Evolutionary conservation across 2,329 filamentous ascomycete species (phyloP).

Genomic region (Penicillium sp.): DNA sequence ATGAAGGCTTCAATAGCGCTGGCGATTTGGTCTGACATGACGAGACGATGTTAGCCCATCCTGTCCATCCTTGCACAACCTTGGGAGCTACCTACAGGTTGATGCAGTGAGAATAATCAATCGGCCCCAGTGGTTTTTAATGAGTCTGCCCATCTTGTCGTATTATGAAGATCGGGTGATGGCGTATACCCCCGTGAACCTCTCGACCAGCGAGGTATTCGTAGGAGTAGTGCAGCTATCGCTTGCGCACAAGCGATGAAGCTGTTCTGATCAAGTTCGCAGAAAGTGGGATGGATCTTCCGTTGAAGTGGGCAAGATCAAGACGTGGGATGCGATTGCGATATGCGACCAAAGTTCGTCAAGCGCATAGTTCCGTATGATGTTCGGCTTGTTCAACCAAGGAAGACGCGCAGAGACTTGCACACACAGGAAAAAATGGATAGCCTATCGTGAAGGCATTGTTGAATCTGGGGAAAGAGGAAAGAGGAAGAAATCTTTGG

Average conservation of each 20-base stretch:
- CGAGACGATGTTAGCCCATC: neutral
- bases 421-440: neutral
- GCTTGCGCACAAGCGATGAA: slow-evolving; percentile 7
- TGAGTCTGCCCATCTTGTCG: slow-evolving; percentile 80
- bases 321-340: no score
- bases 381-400: neutral
- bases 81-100: slow-evolving; percentile 57
- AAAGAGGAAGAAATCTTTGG: neutral
- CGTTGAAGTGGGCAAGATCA: no score
- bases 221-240: neutral
- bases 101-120: slow-evolving; percentile 87
- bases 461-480: neutral
- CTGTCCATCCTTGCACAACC: slow-evolving; percentile 1
- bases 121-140: slow-evolving; percentile 99
- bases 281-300: no score
- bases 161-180: slow-evolving; percentile 4
- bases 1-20: slow-evolving; percentile 86
- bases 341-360: slow-evolving; percentile 1
- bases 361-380: neutral
- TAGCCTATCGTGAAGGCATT: neutral
- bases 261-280: neutral
- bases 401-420: neutral
- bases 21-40: slow-evolving; percentile 73
- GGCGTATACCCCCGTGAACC: slow-evolving; percentile 3
- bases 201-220: slow-evolving; percentile 32